phyloP scores from a whole-genome alignment of 305 asterid species.

The Fraxinus sp. region DNA sequence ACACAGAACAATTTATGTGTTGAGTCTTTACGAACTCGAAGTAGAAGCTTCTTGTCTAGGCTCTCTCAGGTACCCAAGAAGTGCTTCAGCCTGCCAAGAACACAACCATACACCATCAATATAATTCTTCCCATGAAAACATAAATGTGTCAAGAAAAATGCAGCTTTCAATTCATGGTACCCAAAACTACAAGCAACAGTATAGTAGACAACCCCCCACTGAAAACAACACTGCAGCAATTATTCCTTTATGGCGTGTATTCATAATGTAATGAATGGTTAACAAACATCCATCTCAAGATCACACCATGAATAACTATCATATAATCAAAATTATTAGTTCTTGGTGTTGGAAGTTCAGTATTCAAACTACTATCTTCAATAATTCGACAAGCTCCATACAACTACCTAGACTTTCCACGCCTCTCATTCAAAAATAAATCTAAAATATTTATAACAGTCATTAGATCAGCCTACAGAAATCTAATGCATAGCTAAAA shows the following conservation, averaged over 20 bases:
- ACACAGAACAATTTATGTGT: constrained; percentile 29
- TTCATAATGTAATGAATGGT: constrained; percentile 10
- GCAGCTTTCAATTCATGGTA: constrained; percentile 22
- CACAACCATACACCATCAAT: constrained; percentile 9
- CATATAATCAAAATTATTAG: constrained; percentile 19
- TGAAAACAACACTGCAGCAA: constrained; percentile 29
- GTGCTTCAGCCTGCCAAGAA: constrained; percentile 84
- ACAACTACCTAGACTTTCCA: constrained; percentile 16
- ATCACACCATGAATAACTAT: constrained; percentile 20
- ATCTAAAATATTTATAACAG: constrained; percentile 17
- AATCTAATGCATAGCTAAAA: constrained; percentile 5
- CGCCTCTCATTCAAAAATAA: constrained; percentile 18
- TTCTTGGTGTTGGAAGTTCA: constrained; percentile 3
- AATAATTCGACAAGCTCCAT: constrained; percentile 20
- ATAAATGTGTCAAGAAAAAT: constrained; percentile 3
- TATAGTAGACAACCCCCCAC: constrained; percentile 4
- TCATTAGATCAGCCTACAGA: not conserved
- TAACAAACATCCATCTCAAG: constrained; percentile 24
- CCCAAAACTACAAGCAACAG: not conserved
- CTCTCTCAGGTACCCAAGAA: constrained; percentile 88
- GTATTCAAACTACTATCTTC: not conserved
- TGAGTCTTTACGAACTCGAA: constrained; percentile 46
- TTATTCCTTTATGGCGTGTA: constrained; percentile 24
- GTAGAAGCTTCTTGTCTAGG: constrained; percentile 85
- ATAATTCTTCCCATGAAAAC: not conserved